phyloP scores from a whole-genome alignment of 2,329 filamentous ascomycete genomes.

The Trichocomaceae sp. region DNA sequence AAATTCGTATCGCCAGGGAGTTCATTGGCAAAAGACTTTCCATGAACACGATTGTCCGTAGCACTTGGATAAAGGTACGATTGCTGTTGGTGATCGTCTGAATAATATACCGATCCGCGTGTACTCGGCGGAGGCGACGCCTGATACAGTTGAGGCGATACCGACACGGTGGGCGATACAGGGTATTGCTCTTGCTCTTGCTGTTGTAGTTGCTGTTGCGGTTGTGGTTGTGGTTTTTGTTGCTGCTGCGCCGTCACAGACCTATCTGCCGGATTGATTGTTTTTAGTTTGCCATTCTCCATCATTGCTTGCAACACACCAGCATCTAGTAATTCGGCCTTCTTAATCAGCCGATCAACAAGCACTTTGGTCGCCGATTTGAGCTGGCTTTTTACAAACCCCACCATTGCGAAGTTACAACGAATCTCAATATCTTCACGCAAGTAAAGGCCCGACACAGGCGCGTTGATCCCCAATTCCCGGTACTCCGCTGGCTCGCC shows the following conservation, averaged over 20 bases:
- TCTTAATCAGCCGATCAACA: constrained; percentile 54
- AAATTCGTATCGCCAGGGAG: constrained; percentile 7
- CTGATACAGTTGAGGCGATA: constrained; percentile 5
- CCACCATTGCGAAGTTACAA: constrained; percentile 67
- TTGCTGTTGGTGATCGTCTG: constrained; percentile 3
- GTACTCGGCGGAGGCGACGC: background rate
- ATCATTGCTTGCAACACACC: constrained; percentile 13
- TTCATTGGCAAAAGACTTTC: constrained; percentile 9
- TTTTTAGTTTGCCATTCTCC: constrained; percentile 11
- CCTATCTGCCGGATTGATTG: constrained; percentile 12
- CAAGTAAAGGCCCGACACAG: constrained; percentile 64
- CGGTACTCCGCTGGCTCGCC: constrained; percentile 62
- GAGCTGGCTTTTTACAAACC: constrained; percentile 74
- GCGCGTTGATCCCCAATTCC: constrained; percentile 62
- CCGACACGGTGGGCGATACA: background rate
- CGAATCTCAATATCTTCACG: constrained; percentile 76
- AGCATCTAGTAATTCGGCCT: constrained; percentile 35
- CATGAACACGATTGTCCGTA: background rate
- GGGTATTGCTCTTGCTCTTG: background rate
- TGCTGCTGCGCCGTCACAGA: background rate
- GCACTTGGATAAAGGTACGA: background rate
- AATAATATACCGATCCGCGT: background rate
- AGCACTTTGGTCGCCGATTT: constrained; percentile 66
- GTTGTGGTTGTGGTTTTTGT: constrained; percentile 1
- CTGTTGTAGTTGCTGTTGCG: background rate